Percentiles rank a stretch among this genome's conserved stretches.
Evolutionary conservation across 495 filamentous ascomycete genomes (phyloP).

Genomic region (Penicillium daleae): DNA sequence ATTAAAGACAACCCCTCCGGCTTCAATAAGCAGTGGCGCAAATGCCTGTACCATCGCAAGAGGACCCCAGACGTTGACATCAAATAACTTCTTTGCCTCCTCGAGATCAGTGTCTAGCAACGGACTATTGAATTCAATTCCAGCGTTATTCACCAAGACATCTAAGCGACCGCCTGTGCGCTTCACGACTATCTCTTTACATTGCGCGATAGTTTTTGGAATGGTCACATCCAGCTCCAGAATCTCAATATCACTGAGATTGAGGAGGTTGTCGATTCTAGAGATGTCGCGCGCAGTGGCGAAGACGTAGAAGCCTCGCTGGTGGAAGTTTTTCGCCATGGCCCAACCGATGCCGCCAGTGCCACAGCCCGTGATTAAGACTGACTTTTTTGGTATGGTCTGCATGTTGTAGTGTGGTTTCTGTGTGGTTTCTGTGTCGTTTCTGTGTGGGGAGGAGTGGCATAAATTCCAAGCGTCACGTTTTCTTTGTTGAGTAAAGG

Average conservation of each 20-base stretch:
- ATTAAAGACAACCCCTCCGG: background rate
- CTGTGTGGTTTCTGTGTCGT: too few relatives aligned
- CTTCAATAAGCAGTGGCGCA: background rate
- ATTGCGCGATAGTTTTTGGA: background rate
- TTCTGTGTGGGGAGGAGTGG: too few relatives aligned
- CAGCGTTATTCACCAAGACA: conserved; percentile 3
- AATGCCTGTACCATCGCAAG: background rate
- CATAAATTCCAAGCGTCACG: too few relatives aligned
- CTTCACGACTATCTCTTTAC: background rate
- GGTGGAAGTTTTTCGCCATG: background rate
- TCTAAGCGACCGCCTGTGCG: background rate
- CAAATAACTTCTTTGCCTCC: background rate
- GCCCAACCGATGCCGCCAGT: background rate
- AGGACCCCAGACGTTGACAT: background rate
- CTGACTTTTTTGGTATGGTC: conserved; percentile 5
- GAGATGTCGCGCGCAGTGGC: background rate
- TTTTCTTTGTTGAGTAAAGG: too few relatives aligned
- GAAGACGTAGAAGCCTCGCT: background rate
- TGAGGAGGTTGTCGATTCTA: background rate
- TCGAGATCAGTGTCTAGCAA: background rate
- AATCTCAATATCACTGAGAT: background rate
- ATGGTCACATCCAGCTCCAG: background rate
- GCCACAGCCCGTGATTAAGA: background rate
- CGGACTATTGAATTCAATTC: background rate
- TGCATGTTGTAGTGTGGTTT: too few relatives aligned